phyloP scores from a whole-genome alignment of 352 stramenopile genomes.

The Pythium sukuiense region DNA sequence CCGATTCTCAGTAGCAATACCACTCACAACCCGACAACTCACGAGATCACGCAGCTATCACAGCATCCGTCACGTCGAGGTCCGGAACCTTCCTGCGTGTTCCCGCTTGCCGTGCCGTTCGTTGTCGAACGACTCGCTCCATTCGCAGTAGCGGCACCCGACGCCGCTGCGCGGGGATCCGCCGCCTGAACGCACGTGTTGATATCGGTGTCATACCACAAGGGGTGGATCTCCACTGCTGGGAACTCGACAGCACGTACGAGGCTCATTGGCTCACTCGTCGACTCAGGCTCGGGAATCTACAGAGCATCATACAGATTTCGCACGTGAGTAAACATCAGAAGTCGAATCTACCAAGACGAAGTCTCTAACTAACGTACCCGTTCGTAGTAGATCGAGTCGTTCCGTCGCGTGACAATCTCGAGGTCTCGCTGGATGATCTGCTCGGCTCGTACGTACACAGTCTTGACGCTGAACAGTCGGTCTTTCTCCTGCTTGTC shows the following conservation, averaged over 20 bases:
- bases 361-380: slow-evolving; percentile 26
- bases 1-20: neutral
- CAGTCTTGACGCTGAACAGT: slow-evolving; percentile 33
- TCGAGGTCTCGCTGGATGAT: slow-evolving; percentile 70
- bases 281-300: slow-evolving; percentile 48
- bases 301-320: slow-evolving; percentile 9
- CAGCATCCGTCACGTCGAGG: slow-evolving; percentile 36
- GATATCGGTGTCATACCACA: slow-evolving; percentile 56
- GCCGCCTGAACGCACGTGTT: slow-evolving; percentile 43
- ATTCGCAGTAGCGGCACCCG: slow-evolving; percentile 38
- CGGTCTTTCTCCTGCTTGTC: slow-evolving; percentile 42
- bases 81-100: neutral
- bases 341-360: neutral
- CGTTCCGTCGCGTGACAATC: slow-evolving; percentile 67
- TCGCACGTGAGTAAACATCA: too few species aligned
- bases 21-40: neutral
- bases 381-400: slow-evolving; percentile 69
- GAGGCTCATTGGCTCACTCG: slow-evolving; percentile 47
- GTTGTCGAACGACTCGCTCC: slow-evolving; percentile 32
- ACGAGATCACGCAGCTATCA: slow-evolving; percentile 44
- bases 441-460: slow-evolving; percentile 60
- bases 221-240: slow-evolving; percentile 28
- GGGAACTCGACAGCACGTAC: slow-evolving; percentile 47
- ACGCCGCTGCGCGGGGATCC: slow-evolving; percentile 6
- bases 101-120: neutral